Conservation (phyloP, 352 stramenopile genomes). For the Phytophthora constricta region DNA sequence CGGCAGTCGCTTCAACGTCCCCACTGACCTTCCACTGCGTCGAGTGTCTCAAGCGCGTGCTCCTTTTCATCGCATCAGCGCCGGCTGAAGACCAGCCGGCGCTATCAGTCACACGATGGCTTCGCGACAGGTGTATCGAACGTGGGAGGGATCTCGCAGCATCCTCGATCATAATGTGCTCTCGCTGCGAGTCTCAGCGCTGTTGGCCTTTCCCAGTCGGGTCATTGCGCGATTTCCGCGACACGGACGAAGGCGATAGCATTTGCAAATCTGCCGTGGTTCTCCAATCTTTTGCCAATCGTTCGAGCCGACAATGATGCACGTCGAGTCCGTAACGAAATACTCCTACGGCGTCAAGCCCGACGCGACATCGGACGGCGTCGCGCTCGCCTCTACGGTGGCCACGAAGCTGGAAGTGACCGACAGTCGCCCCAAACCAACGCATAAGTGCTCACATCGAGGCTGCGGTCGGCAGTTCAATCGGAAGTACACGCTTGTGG, state of each 20-base stretch:
- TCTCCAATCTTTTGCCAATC: slow-evolving; percentile 24
- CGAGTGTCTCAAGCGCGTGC: slow-evolving; percentile 9
- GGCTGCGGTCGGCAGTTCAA: slow-evolving; percentile 22
- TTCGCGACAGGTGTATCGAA: slow-evolving; percentile 21
- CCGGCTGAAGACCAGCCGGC: slow-evolving; percentile 27
- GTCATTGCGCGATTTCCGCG: slow-evolving; percentile 33
- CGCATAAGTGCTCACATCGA: slow-evolving; percentile 29
- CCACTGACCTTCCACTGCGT: not conserved
- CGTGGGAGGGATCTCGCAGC: slow-evolving; percentile 12
- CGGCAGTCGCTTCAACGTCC: slow-evolving; percentile 1
- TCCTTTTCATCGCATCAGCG: slow-evolving; percentile 9
- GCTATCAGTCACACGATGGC: slow-evolving; percentile 21
- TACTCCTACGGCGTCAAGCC: slow-evolving; percentile 15
- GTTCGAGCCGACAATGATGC: slow-evolving; percentile 27
- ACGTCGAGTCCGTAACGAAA: slow-evolving; percentile 25
- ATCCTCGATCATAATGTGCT: slow-evolving; percentile 11
- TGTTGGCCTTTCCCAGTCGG: not conserved
- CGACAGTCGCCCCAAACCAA: slow-evolving; percentile 1
- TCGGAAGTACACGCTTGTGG: slow-evolving; percentile 43
- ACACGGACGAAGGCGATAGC: not conserved
- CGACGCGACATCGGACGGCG: not conserved
- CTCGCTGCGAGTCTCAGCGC: too few relatives aligned
- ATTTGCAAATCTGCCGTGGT: not conserved
- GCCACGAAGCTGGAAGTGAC: not conserved
- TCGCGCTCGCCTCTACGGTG: slow-evolving; percentile 17